Conservation (phyloP, 2,329 filamentous ascomycete species). For the Microdochium nivale region DNA sequence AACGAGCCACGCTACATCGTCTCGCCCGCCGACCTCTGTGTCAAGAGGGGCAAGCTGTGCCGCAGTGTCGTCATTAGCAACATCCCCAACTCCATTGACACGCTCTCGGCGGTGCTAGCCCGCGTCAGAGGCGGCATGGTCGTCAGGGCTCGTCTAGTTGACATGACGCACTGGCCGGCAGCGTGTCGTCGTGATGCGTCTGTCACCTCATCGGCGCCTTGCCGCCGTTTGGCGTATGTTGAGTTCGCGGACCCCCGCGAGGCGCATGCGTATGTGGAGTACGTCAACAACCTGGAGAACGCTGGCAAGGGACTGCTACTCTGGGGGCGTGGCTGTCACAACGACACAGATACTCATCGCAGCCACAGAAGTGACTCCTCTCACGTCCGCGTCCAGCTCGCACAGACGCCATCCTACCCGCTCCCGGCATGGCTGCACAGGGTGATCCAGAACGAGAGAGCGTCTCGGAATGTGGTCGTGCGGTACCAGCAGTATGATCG, state of each 20-base stretch:
- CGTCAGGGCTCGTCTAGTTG: not conserved
- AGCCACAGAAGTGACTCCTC: not conserved
- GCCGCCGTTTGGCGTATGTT: not conserved
- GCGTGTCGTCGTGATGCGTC: too few species aligned
- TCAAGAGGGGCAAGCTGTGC: constrained; percentile 1
- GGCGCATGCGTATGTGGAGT: not conserved
- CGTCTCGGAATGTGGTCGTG: not conserved
- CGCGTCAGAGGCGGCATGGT: constrained; percentile 9
- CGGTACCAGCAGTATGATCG: not conserved
- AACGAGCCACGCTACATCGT: not conserved
- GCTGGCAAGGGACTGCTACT: not conserved
- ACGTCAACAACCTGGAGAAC: not conserved
- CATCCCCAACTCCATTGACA: not conserved
- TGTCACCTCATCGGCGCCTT: not conserved
- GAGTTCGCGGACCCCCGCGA: not conserved
- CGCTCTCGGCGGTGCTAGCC: constrained; percentile 3
- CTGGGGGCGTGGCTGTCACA: not conserved
- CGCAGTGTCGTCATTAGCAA: constrained; percentile 9
- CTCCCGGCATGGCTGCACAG: not conserved
- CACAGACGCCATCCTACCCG: not conserved
- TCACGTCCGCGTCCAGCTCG: not conserved
- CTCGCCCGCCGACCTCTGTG: not conserved
- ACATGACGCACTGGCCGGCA: not conserved
- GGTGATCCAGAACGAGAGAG: not conserved
- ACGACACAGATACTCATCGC: not conserved